Evolutionary conservation across 495 filamentous ascomycete genomes (phyloP).

Genomic region (Darksidea phi): DNA sequence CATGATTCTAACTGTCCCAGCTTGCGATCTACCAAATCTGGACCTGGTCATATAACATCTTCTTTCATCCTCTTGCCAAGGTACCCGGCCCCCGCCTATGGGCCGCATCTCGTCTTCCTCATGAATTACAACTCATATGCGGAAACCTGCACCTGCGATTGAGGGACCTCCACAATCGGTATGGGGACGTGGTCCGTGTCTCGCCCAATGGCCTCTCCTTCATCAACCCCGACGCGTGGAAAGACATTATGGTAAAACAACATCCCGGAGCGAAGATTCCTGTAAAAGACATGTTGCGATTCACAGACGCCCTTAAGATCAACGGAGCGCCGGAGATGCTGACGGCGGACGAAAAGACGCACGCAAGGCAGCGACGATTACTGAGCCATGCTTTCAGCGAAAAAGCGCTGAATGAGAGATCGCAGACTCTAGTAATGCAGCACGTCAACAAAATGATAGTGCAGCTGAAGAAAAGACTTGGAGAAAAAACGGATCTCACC

Average conservation of each 20-base stretch:
- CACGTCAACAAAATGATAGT: too few species aligned
- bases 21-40: too few species aligned
- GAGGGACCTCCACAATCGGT: conserved; percentile 26
- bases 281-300: conserved; percentile 7
- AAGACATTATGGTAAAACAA: too few species aligned
- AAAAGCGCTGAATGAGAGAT: conserved; percentile 32
- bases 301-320: too few species aligned
- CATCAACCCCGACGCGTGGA: conserved; percentile 34
- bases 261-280: conserved; percentile 23
- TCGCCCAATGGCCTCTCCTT: conserved; percentile 39
- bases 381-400: conserved; percentile 35
- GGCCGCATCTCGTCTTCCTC: conserved; percentile 19
- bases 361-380: conserved; percentile 30
- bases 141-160: conserved; percentile 3
- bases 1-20: too few species aligned
- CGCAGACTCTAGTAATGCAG: conserved; percentile 25
- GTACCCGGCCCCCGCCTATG: conserved; percentile 47
- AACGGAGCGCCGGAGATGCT: conserved; percentile 30
- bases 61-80: conserved; percentile 45
- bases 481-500: background rate
- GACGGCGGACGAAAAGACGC: conserved; percentile 30
- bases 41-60: conserved; percentile 50
- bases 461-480: conserved; percentile 28
- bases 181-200: conserved; percentile 32
- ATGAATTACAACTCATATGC: conserved; percentile 19